Evolutionary conservation across 140 eudicot genomes (phyloP), one percentile per base, ranked within the genome.

Genomic region (Oenanthe javanica): DNA sequence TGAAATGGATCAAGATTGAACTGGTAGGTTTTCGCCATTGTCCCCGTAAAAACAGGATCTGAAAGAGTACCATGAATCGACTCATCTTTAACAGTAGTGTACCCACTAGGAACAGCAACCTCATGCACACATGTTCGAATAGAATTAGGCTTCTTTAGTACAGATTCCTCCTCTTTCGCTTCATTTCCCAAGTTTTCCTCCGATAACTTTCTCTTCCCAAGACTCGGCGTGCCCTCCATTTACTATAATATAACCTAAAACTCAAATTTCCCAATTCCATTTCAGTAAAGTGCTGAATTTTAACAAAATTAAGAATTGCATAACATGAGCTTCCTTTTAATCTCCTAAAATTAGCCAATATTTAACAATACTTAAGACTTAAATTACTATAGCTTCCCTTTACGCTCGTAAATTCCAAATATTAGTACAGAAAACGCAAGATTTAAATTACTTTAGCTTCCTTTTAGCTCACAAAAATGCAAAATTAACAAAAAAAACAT

Each of bases 71-170:
- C 99, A 54, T 96, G 96, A 76, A 88, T 78, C 11, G 90, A 49
- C 75, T 88, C 92, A 38, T 92, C 97, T 71, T 89, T 88, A 59
- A 9, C 84, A 27, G 88, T 45, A 76, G 75, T 49, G 82, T 86
- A 91, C 31, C 92, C 96, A 54, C 88, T 90, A 27, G 99, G 98
- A 80, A 93, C 89, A 31, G 99, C 99, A 69, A 96, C 99, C 80
- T 96, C 99, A 47, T 96, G 99, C 79, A 96, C 97, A 80, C 99
- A 96, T n/a, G 97, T 95, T 38, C 98, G 79, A 1, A 95, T 83
- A 80, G 84, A 85, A 81, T 21, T 84, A 19, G 87, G 82, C 83
- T 82, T 87, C 83, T 92, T 94, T 45, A 84, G 64, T 2, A 82
- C 76, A 51, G 85, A 79, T 74, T 86, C 83, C 43, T 84, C 84